Base-by-base conservation (phyloP, 2,329 filamentous ascomycete genomes). In the Phyllosticta citriasiana region DNA sequence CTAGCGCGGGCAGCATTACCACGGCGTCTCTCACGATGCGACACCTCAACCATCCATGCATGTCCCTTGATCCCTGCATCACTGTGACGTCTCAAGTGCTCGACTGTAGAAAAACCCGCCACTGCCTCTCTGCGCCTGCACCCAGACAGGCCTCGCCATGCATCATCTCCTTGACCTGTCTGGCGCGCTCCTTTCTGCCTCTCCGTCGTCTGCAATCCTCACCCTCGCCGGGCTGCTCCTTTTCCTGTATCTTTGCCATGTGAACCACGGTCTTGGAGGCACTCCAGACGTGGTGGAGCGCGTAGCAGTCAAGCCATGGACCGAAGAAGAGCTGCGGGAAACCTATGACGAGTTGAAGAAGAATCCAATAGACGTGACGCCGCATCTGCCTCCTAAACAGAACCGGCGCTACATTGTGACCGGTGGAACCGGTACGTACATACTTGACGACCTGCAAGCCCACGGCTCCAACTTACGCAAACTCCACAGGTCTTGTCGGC, bases 401-500 rank as follows among this genome's bases (percentile, higher is more conserved):
- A 65, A 67, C 5, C 68, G 74, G 10, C 71, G 74, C 5, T 76
- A 76, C 62, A 67, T 76, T 19, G 66, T 76, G 27, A 70, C 74
- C 52, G 74, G 74, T 53, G 74, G 73, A 64, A 69, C 72, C 50
- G 74, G 74, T 55, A 54, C 47, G 63, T 47, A 54, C 47, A 62
- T 47, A 24, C 3, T 51, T 2, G 14, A 14, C 58, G 50, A 33
- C 14, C 47, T 22, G 7, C 6, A 4, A 7, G 4, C 9, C 9
- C 26, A 33, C 0, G 4, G 4, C 50, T 12, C 33, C 1, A 14
- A 33, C 55, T 61, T 10, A 61, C 52, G 5, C 16, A n/a, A 19
- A 47, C 14, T 47, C 14, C 14, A 9, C 67, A 82, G 81, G 82
- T 4, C 76, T 84, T 33, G 79, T 84, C 2, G 82, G 82, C 3